Evolutionary conservation across 2,329 filamentous ascomycete genomes (phyloP).

Genomic region (Fusarium continuum): DNA sequence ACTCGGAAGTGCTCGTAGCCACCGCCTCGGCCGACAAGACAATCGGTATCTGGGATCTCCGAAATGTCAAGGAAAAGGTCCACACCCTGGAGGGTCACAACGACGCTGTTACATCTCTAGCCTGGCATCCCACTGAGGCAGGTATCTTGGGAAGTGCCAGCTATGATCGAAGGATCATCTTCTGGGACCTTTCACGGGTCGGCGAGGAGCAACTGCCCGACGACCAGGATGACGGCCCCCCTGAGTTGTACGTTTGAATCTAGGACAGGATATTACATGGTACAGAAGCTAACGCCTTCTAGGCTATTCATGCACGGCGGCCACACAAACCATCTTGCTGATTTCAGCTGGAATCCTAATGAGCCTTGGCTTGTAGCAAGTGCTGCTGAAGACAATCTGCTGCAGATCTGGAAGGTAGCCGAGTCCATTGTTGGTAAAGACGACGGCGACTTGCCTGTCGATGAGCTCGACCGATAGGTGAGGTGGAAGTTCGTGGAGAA

Average conservation of each 20-base stretch:
- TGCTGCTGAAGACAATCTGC: slow-evolving; percentile 93
- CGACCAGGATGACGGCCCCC: slow-evolving; percentile 92
- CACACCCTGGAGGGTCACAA: slow-evolving; percentile 90
- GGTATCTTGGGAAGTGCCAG: slow-evolving; percentile 89
- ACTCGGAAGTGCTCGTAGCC: slow-evolving; percentile 87
- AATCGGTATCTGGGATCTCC: slow-evolving; percentile 93
- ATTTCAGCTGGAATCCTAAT: slow-evolving; percentile 98
- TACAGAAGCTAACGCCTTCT: slow-evolving; percentile 35
- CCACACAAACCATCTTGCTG: slow-evolving; percentile 94
- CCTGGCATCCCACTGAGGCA: slow-evolving; percentile 93
- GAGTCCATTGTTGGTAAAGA: slow-evolving; percentile 84
- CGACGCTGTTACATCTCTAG: slow-evolving; percentile 88
- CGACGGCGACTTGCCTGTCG: slow-evolving; percentile 76
- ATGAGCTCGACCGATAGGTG: slow-evolving; percentile 75
- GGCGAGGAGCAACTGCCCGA: slow-evolving; percentile 96
- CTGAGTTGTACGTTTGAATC: slow-evolving; percentile 77
- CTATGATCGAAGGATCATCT: slow-evolving; percentile 92
- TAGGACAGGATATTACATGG: too few relatives aligned
- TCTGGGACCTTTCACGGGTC: slow-evolving; percentile 93
- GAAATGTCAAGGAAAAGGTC: slow-evolving; percentile 88
- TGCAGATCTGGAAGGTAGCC: slow-evolving; percentile 93
- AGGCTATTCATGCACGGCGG: slow-evolving; percentile 98
- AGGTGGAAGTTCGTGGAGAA: slow-evolving; percentile 49
- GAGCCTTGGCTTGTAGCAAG: slow-evolving; percentile 97
- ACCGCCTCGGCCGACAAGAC: slow-evolving; percentile 96